These are phyloP conservation scores for Macrolepiota fuliginosa DNA, from an alignment of 768 basidiomycete genomes.

Conservation along the genomic window DNA sequence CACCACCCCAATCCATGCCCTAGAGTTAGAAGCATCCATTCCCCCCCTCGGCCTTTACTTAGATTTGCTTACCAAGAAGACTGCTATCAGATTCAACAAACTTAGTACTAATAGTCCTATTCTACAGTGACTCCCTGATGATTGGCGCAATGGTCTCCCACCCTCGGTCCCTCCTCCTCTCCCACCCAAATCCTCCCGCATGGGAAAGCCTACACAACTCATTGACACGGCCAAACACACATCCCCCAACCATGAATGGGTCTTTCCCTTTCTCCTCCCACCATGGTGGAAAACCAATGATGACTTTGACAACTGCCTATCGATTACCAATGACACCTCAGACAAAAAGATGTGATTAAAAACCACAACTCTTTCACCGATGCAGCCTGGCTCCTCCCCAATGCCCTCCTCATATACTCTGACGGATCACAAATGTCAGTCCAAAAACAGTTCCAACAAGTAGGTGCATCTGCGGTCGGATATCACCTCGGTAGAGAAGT, in stretches of 20 bases:
- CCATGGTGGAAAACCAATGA: slow-evolving; percentile 19
- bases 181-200: slow-evolving; percentile 13
- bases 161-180: background rate
- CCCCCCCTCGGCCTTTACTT: slow-evolving; percentile 24
- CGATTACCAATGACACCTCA: background rate
- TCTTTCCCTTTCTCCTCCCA: slow-evolving; percentile 19
- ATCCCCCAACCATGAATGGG: slow-evolving; percentile 16
- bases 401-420: slow-evolving; percentile 11
- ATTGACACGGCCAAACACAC: slow-evolving; percentile 14
- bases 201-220: slow-evolving; percentile 16
- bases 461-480: slow-evolving; percentile 18
- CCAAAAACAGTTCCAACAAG: background rate
- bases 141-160: slow-evolving; percentile 10
- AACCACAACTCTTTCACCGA: background rate
- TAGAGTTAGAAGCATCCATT: slow-evolving; percentile 31
- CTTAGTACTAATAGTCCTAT: slow-evolving; percentile 18
- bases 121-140: slow-evolving; percentile 17
- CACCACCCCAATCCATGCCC: slow-evolving; percentile 27
- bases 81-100: slow-evolving; percentile 23
- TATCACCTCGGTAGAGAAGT: slow-evolving; percentile 18
- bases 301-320: background rate
- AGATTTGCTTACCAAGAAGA: slow-evolving; percentile 9
- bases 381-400: background rate
- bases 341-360: background rate
- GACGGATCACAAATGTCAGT: slow-evolving; percentile 12